Evolutionary conservation across 2,329 filamentous ascomycete genomes (phyloP), one percentile per base, ranked within the genome.

Genomic region (Dendrostoma leiphaemia): DNA sequence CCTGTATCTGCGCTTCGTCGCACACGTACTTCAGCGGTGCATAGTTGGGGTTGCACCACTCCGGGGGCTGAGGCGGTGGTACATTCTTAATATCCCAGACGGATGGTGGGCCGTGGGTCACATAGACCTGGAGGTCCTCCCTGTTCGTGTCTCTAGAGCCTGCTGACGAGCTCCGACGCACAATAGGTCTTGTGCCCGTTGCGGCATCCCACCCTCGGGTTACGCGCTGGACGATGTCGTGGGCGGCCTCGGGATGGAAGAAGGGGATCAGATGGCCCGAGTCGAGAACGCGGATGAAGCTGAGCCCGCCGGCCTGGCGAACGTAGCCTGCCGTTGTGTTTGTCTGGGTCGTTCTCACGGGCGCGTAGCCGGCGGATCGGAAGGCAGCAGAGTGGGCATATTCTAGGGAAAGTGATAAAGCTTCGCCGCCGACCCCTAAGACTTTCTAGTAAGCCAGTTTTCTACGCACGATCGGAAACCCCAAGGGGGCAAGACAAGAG

Each of bases 241-340:
- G 77, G 2, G 73, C 69, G 0, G 75, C 76, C 57, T 79, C 67
- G 0, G 79, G 79, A 59, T 81, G 76, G 59, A 80, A 81, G 1
- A 71, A 69, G 1, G 74, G 74, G 2, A 78, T 71, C 19, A 72
- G 66, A 55, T 78, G 75, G 3, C 75, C 75, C 3, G 75, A 71
- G 43, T 77, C 61, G 56, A 70, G 77, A 43, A 78, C 71, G 2
- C 75, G 69, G 1, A 68, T 64, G 60, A 76, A 79, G 0, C 74
- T 77, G 58, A 79, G 71, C 51, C 74, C 72, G 13, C 73, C 74
- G 54, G 70, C 68, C 59, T 78, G 74, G 7, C 73, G 70, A 5
- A 76, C 73, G 48, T 66, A 61, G n/a, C 74, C 75, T 15, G 74
- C 75, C 40, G 76, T 68, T 15, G 72, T 72, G 1, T 66, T 65